Conservation (phyloP, 306 rosid species). For the Crataegus laevigata region DNA sequence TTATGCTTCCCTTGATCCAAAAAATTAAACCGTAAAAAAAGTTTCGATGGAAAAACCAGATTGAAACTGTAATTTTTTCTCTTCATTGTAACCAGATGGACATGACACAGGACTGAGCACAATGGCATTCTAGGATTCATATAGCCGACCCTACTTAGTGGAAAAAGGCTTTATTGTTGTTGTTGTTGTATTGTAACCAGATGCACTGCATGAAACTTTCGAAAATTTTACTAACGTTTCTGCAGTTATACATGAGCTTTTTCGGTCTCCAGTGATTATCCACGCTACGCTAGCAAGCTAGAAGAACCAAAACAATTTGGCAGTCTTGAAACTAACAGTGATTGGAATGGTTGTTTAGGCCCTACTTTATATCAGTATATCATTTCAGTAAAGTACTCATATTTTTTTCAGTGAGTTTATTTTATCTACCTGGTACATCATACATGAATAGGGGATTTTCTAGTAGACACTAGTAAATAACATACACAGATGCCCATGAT, state of each 20-base stretch:
- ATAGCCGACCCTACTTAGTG: no score
- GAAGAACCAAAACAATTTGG: neutral
- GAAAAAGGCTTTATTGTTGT: no score
- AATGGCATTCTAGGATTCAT: no score
- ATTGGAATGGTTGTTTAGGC: constrained; percentile 12
- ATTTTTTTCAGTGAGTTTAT: neutral
- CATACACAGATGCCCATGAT: neutral
- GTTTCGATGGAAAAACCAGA: neutral
- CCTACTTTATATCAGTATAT: neutral
- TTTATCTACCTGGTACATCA: neutral
- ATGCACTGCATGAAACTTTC: neutral
- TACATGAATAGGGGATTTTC: neutral
- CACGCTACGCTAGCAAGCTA: neutral
- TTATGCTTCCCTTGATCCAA: constrained; percentile 10
- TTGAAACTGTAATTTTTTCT: neutral
- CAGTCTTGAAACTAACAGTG: neutral
- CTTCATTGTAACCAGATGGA: neutral
- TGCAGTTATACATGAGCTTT: neutral
- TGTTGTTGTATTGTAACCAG: no score
- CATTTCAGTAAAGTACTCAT: neutral
- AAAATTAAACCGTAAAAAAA: neutral
- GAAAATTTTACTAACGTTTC: neutral
- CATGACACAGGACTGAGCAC: no score
- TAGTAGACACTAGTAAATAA: neutral
- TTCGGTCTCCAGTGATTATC: neutral